These are phyloP conservation scores for Candida mattraensis DNA, from an alignment of 805 yeast species.

Conservation along the genomic window DNA sequence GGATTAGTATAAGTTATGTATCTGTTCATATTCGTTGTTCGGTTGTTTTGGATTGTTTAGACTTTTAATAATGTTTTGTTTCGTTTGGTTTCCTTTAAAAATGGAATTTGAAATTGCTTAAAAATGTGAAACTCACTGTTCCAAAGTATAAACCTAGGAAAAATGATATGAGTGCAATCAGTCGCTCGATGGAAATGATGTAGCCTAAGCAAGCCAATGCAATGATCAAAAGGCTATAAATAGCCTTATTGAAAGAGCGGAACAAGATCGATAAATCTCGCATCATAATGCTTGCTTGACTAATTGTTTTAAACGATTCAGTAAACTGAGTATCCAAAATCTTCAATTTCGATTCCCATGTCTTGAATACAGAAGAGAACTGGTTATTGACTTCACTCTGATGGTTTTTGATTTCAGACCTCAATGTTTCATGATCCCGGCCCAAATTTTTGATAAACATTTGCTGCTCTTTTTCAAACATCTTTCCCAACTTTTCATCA, in stretches of 20 bases:
- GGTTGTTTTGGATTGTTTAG: no score
- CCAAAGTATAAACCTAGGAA: constrained; percentile 13
- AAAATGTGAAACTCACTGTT: constrained; percentile 1
- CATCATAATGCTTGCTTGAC: constrained; percentile 7
- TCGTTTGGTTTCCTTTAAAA: no score
- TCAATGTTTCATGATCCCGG: no score
- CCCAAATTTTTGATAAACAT: constrained; percentile 3
- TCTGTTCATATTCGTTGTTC: no score
- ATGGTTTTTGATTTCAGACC: constrained; percentile 3
- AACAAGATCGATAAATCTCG: no score
- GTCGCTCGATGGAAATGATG: constrained; percentile 6
- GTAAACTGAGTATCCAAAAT: constrained; percentile 7
- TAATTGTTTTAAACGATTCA: constrained; percentile 9
- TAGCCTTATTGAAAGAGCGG: constrained; percentile 3
- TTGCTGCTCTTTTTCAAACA: constrained; percentile 3
- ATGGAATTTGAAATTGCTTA: no score
- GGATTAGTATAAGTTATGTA: no score
- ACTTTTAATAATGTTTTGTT: no score
- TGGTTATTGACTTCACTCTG: constrained; percentile 1
- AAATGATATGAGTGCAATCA: constrained; percentile 8
- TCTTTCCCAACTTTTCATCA: constrained; percentile 1
- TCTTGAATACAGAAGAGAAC: constrained; percentile 1
- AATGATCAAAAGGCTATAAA: constrained; percentile 5
- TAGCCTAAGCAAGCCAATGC: constrained; percentile 4
- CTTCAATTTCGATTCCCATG: constrained; percentile 7